A percentile compares a stretch with the other conserved stretches of the same genome.
Evolutionary conservation across 2,329 filamentous ascomycete species (phyloP).

Genomic region (Thyridium curvatum): DNA sequence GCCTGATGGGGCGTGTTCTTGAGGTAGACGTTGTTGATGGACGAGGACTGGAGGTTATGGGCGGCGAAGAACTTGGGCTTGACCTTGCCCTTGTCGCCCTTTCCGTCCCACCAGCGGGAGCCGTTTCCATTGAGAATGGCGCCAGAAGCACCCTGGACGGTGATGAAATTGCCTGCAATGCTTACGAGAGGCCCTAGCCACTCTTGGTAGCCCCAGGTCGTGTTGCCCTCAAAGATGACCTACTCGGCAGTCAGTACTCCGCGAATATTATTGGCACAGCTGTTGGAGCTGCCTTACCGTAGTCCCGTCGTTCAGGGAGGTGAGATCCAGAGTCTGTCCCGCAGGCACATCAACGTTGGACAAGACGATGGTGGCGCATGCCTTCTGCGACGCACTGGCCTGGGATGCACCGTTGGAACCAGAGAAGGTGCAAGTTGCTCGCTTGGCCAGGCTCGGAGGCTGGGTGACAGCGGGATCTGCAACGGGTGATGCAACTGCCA

Average conservation of each 20-base stretch:
- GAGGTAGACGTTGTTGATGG: constrained; percentile 34
- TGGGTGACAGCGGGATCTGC: too few species aligned
- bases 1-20: constrained; percentile 35
- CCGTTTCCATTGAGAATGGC: constrained; percentile 51
- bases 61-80: constrained; percentile 60
- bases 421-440: constrained; percentile 9
- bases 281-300: constrained; percentile 19
- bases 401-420: constrained; percentile 5
- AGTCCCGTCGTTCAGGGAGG: constrained; percentile 42
- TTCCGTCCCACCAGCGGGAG: constrained; percentile 52
- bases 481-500: too few species aligned
- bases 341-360: constrained; percentile 49
- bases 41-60: constrained; percentile 42
- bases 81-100: constrained; percentile 52
- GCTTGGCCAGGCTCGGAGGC: background rate
- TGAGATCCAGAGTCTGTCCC: constrained; percentile 52
- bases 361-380: constrained; percentile 48
- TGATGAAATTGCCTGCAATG: constrained; percentile 50
- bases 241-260: constrained; percentile 9
- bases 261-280: constrained; percentile 1
- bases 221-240: constrained; percentile 59
- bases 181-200: constrained; percentile 60
- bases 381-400: constrained; percentile 25
- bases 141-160: constrained; percentile 44
- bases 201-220: constrained; percentile 60